These are phyloP conservation scores for Suhomyces sp. DNA, from an alignment of 805 yeast species.

Conservation along the genomic window DNA sequence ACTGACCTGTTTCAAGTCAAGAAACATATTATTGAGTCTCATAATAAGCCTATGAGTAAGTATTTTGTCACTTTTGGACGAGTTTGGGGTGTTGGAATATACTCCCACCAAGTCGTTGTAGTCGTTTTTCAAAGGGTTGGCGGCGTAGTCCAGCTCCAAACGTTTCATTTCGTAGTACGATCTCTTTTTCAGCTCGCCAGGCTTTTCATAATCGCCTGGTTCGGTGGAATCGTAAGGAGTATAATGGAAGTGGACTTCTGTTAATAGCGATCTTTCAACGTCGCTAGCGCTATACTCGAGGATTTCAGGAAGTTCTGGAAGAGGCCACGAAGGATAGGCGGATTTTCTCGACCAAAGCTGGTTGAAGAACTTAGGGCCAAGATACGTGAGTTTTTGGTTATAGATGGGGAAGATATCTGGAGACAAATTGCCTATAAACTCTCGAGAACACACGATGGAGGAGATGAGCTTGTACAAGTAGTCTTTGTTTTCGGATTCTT, in stretches of 20 bases:
- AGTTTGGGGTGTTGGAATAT: conserved; percentile 27
- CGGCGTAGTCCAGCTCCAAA: conserved; percentile 61
- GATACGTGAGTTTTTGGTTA: conserved; percentile 58
- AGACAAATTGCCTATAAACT: conserved; percentile 77
- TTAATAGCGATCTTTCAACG: conserved; percentile 72
- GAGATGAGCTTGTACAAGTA: conserved; percentile 70
- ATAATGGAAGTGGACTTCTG: conserved; percentile 67
- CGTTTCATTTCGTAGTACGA: conserved; percentile 60
- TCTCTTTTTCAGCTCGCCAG: conserved; percentile 18
- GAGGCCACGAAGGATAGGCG: conserved; percentile 57
- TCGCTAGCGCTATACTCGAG: conserved; percentile 65
- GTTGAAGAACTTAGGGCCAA: conserved; percentile 57
- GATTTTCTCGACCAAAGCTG: conserved; percentile 22
- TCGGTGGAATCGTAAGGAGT: conserved; percentile 49
- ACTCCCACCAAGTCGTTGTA: conserved; percentile 51
- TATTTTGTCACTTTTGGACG: conserved; percentile 31
- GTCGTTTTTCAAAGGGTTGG: conserved; percentile 60
- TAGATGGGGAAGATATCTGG: conserved; percentile 76
- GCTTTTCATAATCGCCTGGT: conserved; percentile 17
- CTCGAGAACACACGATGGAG: conserved; percentile 78
- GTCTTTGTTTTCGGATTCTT: conserved; percentile 20
- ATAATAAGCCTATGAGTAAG: conserved; percentile 64
- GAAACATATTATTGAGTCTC: conserved; percentile 48
- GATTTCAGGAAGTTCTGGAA: conserved; percentile 68
- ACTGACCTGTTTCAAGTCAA: conserved; percentile 40